phyloP scores from a whole-genome alignment of 1,284 basidiomycete genomes.

The Naganishia sp. region DNA sequence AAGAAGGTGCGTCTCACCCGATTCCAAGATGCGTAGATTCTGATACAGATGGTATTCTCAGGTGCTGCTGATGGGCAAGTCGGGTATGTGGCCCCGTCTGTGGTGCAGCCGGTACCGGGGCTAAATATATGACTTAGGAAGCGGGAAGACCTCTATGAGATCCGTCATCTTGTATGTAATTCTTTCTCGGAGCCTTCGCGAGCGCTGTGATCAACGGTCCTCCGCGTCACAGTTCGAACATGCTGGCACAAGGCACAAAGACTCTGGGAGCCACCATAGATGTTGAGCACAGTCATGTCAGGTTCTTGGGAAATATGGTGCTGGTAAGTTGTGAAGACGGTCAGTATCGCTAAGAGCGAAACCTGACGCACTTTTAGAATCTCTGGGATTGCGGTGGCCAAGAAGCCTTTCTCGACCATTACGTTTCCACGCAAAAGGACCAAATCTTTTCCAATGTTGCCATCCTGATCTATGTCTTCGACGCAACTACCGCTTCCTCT shows the following conservation, averaged over 20 bases:
- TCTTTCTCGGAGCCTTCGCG: background rate
- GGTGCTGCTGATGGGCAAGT: conserved; percentile 92
- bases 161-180: conserved; percentile 89
- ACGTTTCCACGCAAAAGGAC: conserved; percentile 82
- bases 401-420: conserved; percentile 95
- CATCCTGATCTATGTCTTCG: conserved; percentile 97
- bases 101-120: too few species aligned
- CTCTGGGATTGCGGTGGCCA: conserved; percentile 99
- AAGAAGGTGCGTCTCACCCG: conserved; percentile 17
- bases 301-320: conserved; percentile 72
- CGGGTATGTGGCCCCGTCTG: conserved; percentile 65
- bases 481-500: conserved; percentile 63
- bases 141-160: conserved; percentile 88
- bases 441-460: conserved; percentile 95
- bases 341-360: background rate
- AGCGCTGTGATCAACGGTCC: conserved; percentile 3
- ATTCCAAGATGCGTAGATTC: background rate
- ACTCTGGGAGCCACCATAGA: conserved; percentile 95
- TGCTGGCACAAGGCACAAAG: conserved; percentile 85
- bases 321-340: conserved; percentile 38
- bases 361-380: conserved; percentile 56
- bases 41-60: conserved; percentile 26
- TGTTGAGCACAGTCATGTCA: conserved; percentile 95
- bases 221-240: conserved; percentile 72
- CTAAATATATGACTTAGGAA: too few species aligned